Evolutionary conservation across 1,284 basidiomycete genomes (phyloP).

Genomic region (Ceratobasidium sp.): DNA sequence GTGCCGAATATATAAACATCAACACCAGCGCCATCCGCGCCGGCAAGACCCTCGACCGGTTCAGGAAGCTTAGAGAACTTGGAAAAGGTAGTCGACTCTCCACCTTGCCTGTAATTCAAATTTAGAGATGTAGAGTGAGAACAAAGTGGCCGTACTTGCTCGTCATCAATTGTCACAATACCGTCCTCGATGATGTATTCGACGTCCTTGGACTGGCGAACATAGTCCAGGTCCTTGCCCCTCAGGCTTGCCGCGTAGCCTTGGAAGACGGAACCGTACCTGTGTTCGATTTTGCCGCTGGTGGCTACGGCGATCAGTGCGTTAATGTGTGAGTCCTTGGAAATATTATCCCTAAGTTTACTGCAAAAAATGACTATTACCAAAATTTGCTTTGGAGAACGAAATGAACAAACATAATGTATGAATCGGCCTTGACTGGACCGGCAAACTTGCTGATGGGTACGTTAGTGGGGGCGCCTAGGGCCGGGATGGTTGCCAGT

Average conservation of each 20-base stretch:
- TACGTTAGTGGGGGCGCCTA: slow-evolving; percentile 12
- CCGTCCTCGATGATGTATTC: slow-evolving; percentile 26
- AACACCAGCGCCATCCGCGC: slow-evolving; percentile 22
- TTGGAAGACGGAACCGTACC: slow-evolving; percentile 15
- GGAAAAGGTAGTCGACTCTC: neutral
- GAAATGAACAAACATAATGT: slow-evolving; percentile 10
- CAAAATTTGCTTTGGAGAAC: too few species aligned
- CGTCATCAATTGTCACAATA: slow-evolving; percentile 16
- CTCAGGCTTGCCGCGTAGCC: slow-evolving; percentile 18
- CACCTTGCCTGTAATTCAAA: neutral
- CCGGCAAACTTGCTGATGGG: slow-evolving; percentile 21
- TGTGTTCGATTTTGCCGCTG: slow-evolving; percentile 14
- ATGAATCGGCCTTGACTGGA: slow-evolving; percentile 23
- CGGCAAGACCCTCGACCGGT: neutral
- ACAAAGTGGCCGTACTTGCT: neutral
- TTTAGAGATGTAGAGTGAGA: neutral
- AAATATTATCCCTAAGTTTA: slow-evolving; percentile 24
- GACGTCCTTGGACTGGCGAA: slow-evolving; percentile 20
- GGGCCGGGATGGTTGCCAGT: too few species aligned
- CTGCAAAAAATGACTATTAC: neutral
- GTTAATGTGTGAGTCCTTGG: slow-evolving; percentile 7
- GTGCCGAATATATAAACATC: slow-evolving; percentile 13
- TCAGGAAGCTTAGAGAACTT: neutral
- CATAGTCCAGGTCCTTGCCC: slow-evolving; percentile 28
- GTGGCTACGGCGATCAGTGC: neutral